Evolutionary conservation across 2,329 filamentous ascomycete species (phyloP).

Genomic region (Knufia petricola): DNA sequence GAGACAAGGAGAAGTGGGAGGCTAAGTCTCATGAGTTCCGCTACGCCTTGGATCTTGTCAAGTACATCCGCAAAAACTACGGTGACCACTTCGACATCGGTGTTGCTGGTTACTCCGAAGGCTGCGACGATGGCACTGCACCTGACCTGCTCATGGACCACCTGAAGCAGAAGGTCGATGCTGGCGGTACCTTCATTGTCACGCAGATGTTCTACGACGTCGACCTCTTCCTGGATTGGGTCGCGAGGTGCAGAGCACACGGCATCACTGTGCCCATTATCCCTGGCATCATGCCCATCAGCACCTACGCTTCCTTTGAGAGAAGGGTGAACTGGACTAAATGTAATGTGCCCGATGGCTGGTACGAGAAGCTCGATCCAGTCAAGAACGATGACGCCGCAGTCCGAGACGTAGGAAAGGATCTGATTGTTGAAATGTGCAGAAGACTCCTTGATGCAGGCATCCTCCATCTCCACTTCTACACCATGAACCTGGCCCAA

Average conservation of each 20-base stretch:
- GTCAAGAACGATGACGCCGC: slow-evolving; percentile 95
- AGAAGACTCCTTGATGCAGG: slow-evolving; percentile 72
- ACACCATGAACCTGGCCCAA: slow-evolving; percentile 97
- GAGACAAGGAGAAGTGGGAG: slow-evolving; percentile 90
- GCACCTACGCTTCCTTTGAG: slow-evolving; percentile 87
- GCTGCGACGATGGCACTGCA: slow-evolving; percentile 84
- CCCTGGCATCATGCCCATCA: slow-evolving; percentile 86
- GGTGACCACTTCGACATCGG: slow-evolving; percentile 94
- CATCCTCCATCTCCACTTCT: slow-evolving; percentile 87
- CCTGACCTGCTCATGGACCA: slow-evolving; percentile 79
- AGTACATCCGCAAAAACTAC: slow-evolving; percentile 69
- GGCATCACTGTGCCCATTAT: slow-evolving; percentile 79
- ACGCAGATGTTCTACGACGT: slow-evolving; percentile 99
- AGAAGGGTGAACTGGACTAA: slow-evolving; percentile 86
- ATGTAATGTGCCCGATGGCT: slow-evolving; percentile 68
- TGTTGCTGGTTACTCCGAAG: slow-evolving; percentile 92
- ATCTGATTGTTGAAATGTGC: slow-evolving; percentile 81
- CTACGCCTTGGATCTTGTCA: slow-evolving; percentile 85
- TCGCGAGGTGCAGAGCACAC: slow-evolving; percentile 69
- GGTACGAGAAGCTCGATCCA: slow-evolving; percentile 74
- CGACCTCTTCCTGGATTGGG: slow-evolving; percentile 90
- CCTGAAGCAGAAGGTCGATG: slow-evolving; percentile 93
- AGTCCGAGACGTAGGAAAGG: slow-evolving; percentile 81
- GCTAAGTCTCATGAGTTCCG: slow-evolving; percentile 77
- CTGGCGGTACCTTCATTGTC: slow-evolving; percentile 84